phyloP scores from a whole-genome alignment of 768 basidiomycete genomes.

The Amyloporia xantha region DNA sequence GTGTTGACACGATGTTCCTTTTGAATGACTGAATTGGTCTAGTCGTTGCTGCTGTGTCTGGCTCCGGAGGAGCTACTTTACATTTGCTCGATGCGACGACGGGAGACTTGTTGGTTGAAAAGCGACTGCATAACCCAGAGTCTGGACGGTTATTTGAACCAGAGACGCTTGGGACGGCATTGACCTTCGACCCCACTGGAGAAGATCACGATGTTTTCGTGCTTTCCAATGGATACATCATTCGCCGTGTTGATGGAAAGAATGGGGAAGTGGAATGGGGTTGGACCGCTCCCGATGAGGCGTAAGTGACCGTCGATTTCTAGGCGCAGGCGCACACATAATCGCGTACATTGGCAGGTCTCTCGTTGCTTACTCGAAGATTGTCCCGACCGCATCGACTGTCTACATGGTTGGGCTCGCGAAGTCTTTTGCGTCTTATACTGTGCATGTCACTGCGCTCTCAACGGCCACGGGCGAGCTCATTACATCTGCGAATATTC shows the following conservation, averaged over 20 bases:
- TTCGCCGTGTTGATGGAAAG: constrained; percentile 42
- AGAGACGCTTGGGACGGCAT: constrained; percentile 45
- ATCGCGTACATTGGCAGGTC: constrained; percentile 36
- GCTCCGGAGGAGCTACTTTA: constrained; percentile 61
- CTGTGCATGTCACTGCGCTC: constrained; percentile 61
- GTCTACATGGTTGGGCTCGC: constrained; percentile 50
- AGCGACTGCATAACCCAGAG: constrained; percentile 43
- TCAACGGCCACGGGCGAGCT: constrained; percentile 47
- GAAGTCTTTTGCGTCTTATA: constrained; percentile 44
- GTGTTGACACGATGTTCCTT: not conserved
- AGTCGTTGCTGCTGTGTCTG: constrained; percentile 74
- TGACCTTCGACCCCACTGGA: constrained; percentile 35
- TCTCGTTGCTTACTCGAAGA: constrained; percentile 53
- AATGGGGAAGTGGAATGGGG: constrained; percentile 60
- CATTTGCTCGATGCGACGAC: constrained; percentile 59
- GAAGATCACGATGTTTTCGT: constrained; percentile 37
- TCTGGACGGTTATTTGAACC: constrained; percentile 45
- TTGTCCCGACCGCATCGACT: constrained; percentile 45
- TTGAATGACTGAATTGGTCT: not conserved
- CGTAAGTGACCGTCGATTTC: constrained; percentile 35
- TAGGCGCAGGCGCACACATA: not conserved
- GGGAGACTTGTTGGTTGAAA: constrained; percentile 65
- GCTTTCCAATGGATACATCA: constrained; percentile 53
- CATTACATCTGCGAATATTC: constrained; percentile 42
- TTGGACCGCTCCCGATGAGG: constrained; percentile 65